Evolutionary conservation across 2,329 filamentous ascomycete genomes (phyloP).

Genomic region (Phyllosticta citrichinensis): DNA sequence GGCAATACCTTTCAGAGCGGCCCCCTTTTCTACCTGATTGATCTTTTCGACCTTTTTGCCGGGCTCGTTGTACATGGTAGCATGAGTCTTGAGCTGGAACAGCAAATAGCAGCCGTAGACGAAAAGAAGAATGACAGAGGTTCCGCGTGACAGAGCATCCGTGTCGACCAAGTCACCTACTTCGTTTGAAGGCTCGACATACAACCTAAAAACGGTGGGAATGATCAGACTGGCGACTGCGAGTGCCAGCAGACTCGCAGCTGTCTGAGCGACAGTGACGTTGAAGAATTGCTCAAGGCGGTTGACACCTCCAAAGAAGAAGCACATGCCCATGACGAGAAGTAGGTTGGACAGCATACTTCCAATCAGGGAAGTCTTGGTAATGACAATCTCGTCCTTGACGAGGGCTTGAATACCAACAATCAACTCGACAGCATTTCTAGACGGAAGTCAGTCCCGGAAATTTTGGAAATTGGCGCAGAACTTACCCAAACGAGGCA

Average conservation of each 20-base stretch:
- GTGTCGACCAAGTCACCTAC: not conserved
- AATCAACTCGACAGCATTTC: conserved; percentile 81
- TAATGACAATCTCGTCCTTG: conserved; percentile 67
- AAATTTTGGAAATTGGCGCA: conserved; percentile 11
- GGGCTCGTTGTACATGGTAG: conserved; percentile 66
- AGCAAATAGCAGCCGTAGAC: conserved; percentile 77
- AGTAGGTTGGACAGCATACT: conserved; percentile 87
- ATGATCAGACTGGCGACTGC: conserved; percentile 77
- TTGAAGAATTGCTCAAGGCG: conserved; percentile 83
- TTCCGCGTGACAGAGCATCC: conserved; percentile 50
- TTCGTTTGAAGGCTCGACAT: conserved; percentile 20
- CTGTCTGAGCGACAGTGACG: conserved; percentile 81
- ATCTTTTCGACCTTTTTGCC: conserved; percentile 64
- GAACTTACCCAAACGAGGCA: conserved; percentile 67
- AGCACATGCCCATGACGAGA: conserved; percentile 83
- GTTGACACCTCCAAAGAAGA: conserved; percentile 76
- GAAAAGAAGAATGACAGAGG: conserved; percentile 68
- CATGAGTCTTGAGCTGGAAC: conserved; percentile 86
- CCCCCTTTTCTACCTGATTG: conserved; percentile 39
- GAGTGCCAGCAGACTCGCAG: conserved; percentile 68
- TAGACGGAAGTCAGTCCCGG: conserved; percentile 20
- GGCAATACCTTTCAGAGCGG: conserved; percentile 40
- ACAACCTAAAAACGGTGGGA: conserved; percentile 71
- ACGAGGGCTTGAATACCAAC: conserved; percentile 75
- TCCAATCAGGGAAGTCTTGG: conserved; percentile 86